Evolutionary conservation across 495 filamentous ascomycete species (phyloP), one percentile per base, ranked within the genome.

Genomic region (Friedmanniomyces simplex): DNA sequence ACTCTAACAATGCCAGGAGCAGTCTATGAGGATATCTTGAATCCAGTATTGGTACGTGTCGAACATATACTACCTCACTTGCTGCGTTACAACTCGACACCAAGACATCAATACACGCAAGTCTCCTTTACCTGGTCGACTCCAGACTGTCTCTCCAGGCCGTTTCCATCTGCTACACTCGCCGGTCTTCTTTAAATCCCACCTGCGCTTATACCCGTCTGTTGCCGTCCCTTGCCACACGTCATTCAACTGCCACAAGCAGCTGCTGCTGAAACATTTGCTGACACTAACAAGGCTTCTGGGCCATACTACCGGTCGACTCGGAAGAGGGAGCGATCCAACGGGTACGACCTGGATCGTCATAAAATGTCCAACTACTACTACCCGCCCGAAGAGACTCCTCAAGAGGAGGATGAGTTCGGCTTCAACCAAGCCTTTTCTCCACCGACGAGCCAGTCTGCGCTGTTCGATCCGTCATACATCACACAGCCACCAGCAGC

Each of bases 321-420:
- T 2, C 45, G 18, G 18, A 57, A 42, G 24, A 30, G 24, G 45
- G 28, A 46, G 13, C 22, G 34, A 16, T 21, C 43, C 11, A 14
- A 24, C 11, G 18, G 6, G 2, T 20, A 16, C 16, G 30, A 46
- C 18, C 32, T 32, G 20, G 26, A 47, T 34, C 53, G 53, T 14
- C 26, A 11, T 3, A 57, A 22, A 6, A 57, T 57, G 54, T 57
- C 54, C 1, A 46, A 46, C 10, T 57, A 49, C 45, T 57, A 57
- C 30, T 50, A 39, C 36, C 54, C 46, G 28, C 54, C 43, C 1
- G 13, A 50, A 16, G 32, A 24, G 41, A 20, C 37, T 11, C 30
- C 52, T 28, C 43, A 34, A 21, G 54, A 57, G 13, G 54, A 52
- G n/a, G 26, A 57, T 14, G 54, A 57, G 2, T 50, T 57, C 43